Base-by-base conservation (phyloP, 306 rosid species). In the Potentilla sterilis region DNA sequence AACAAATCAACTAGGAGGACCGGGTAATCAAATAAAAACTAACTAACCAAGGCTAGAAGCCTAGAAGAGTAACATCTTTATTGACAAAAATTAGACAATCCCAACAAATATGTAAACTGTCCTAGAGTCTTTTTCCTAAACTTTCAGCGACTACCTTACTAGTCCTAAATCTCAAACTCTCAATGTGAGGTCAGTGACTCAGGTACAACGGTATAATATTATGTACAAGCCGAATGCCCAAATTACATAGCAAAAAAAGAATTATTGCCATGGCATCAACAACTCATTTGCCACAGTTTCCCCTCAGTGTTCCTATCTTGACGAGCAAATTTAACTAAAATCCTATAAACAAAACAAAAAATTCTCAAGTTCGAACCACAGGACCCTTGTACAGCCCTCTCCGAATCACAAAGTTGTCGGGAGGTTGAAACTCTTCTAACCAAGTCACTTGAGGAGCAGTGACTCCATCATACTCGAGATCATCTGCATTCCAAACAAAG, bases 381-480 rank as follows among this genome's bases (percentile, higher is more conserved):
- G 97, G 98, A 81, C 98, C 98, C 85, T 69, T 94, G 89, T 94
- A 94, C 59, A 78, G 87, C 87, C 91, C 98, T 86, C 98, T 86
- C 81, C 87, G 88, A 73, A 94, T 88, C 84, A 86, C 96, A 77
- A 91, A 91, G 90, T 91, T 83, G 35, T 94, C 98, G 0, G 96
- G 89, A 48, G 90, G 98, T 80, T 85, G 96, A 83, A 81, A 89
- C 73, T 91, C 97, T 82, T 94, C 98, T 82, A 94, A 85, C 97
- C 97, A 91, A 1, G 87, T 72, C 82, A 91, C 87, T 22, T 87
- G 87, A 34, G 90, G 79, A 21, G 80, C 75, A 15, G 72, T 77
- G 83, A 67, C 89, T 76, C 87, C 97, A 78, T 87, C 87, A 82
- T 85, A 66, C 71, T 83, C 67, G 67, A 85, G 57, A 5, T 76